phyloP scores from a whole-genome alignment of 1,284 basidiomycete genomes.

The Peniophora sp. region DNA sequence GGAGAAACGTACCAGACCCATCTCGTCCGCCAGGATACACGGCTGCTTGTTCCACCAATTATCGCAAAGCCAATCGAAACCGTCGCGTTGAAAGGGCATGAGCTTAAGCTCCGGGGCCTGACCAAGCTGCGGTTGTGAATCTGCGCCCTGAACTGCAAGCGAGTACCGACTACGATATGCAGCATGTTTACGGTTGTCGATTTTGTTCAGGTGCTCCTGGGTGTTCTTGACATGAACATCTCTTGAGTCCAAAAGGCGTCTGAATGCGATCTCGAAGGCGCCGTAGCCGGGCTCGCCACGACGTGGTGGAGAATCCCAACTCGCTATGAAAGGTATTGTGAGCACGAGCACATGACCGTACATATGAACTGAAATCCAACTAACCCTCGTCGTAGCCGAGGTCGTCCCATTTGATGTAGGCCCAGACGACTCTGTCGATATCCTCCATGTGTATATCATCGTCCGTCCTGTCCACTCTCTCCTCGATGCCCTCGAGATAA shows the following conservation, averaged over 20 bases:
- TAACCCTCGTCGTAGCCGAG: slow-evolving; percentile 83
- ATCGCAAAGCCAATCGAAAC: slow-evolving; percentile 87
- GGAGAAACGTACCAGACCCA: slow-evolving; percentile 73
- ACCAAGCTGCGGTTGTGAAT: slow-evolving; percentile 52
- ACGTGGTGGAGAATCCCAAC: slow-evolving; percentile 85
- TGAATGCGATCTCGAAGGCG: slow-evolving; percentile 61
- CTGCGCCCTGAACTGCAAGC: slow-evolving; percentile 25
- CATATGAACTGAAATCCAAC: slow-evolving; percentile 17
- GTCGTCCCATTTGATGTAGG: slow-evolving; percentile 86
- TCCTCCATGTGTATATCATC: slow-evolving; percentile 40
- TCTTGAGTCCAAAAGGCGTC: slow-evolving; percentile 56
- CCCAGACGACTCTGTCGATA: slow-evolving; percentile 62
- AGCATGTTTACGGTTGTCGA: slow-evolving; percentile 39
- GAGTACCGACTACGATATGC: slow-evolving; percentile 36
- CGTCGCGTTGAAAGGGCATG: slow-evolving; percentile 89
- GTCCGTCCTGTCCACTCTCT: slow-evolving; percentile 48
- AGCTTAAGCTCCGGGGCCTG: slow-evolving; percentile 55
- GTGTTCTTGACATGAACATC: slow-evolving; percentile 50
- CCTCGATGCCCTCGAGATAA: slow-evolving; percentile 44
- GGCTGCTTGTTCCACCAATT: slow-evolving; percentile 87
- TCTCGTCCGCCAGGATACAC: slow-evolving; percentile 96
- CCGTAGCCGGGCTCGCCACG: slow-evolving; percentile 45
- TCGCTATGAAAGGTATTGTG: slow-evolving; percentile 38
- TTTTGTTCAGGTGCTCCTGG: slow-evolving; percentile 12
- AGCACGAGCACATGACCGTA: background rate